Evolutionary conservation across 1,284 basidiomycete genomes (phyloP).

Genomic region (Cutaneotrichosporon daszewskae): DNA sequence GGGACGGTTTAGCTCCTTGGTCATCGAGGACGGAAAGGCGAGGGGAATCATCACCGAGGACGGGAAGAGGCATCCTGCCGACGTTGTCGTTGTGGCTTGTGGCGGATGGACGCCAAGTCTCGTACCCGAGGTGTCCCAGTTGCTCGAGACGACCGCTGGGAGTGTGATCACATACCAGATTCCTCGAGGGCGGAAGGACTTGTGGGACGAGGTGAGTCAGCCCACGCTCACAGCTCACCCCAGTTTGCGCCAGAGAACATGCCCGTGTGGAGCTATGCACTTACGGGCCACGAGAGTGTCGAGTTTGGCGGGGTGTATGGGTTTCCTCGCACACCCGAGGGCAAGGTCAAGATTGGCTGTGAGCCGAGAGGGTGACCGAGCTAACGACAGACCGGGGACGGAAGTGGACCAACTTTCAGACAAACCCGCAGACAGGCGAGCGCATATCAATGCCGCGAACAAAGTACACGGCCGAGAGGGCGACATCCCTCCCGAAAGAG

Average conservation of each 20-base stretch:
- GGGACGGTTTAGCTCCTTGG: conserved; percentile 13
- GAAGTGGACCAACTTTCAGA: conserved; percentile 30
- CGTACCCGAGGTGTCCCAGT: conserved; percentile 14
- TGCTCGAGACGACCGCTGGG: conserved; percentile 27
- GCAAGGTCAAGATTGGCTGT: conserved; percentile 28
- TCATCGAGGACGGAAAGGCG: conserved; percentile 9
- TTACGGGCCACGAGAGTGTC: conserved; percentile 18
- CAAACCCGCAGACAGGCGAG: conserved; percentile 16
- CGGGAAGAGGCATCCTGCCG: conserved; percentile 19
- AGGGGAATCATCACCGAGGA: conserved; percentile 22
- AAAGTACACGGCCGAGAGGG: conserved; percentile 17
- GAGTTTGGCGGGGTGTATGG: conserved; percentile 28
- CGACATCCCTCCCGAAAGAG: conserved; percentile 19
- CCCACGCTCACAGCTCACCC: not conserved
- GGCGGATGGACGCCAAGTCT: conserved; percentile 30
- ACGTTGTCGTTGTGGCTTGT: conserved; percentile 24
- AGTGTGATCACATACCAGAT: conserved; percentile 21
- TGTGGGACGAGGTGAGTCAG: conserved; percentile 21
- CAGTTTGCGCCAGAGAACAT: conserved; percentile 25
- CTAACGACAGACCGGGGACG: conserved; percentile 6
- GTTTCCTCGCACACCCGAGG: conserved; percentile 23
- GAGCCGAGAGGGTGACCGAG: not conserved
- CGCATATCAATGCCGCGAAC: conserved; percentile 23
- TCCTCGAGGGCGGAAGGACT: conserved; percentile 20
- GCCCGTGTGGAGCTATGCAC: conserved; percentile 23